These are phyloP conservation scores for Stenocarpella maydis DNA, from an alignment of 2,329 filamentous ascomycete species.

Conservation along the genomic window DNA sequence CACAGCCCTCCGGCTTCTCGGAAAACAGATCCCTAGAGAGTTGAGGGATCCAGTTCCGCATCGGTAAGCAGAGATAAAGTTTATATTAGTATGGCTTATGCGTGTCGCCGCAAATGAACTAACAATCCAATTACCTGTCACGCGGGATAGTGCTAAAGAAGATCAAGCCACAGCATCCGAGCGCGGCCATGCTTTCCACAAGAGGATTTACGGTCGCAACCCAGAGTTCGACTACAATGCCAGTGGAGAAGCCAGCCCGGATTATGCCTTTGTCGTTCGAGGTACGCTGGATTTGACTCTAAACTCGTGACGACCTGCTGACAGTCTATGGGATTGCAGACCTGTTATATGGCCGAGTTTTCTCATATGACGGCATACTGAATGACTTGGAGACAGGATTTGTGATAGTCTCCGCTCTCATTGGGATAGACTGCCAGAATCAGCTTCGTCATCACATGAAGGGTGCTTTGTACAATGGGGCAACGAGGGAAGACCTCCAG, in stretches of 20 bases:
- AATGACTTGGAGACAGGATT: not conserved
- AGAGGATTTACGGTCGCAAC: constrained; percentile 1
- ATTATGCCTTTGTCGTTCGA: constrained; percentile 9
- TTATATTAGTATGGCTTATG: not conserved
- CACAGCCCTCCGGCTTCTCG: not conserved
- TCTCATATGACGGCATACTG: not conserved
- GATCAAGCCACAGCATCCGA: not conserved
- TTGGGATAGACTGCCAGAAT: not conserved
- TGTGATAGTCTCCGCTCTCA: not conserved
- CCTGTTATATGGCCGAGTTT: not conserved
- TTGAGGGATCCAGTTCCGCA: not conserved
- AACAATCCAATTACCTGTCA: not conserved
- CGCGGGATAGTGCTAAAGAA: not conserved
- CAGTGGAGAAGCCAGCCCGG: not conserved
- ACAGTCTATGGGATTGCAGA: not conserved
- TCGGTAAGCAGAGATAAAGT: not conserved
- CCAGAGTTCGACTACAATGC: constrained; percentile 8
- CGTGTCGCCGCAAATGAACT: not conserved
- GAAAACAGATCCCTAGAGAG: not conserved
- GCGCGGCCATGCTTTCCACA: not conserved
- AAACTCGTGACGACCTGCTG: not conserved
- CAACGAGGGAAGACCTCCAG: not conserved
- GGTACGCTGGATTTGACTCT: not conserved
- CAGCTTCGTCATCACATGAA: constrained; percentile 2
- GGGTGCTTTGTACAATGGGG: not conserved